phyloP scores from a whole-genome alignment of 495 filamentous ascomycete species.

The Penicillium odoratum region DNA sequence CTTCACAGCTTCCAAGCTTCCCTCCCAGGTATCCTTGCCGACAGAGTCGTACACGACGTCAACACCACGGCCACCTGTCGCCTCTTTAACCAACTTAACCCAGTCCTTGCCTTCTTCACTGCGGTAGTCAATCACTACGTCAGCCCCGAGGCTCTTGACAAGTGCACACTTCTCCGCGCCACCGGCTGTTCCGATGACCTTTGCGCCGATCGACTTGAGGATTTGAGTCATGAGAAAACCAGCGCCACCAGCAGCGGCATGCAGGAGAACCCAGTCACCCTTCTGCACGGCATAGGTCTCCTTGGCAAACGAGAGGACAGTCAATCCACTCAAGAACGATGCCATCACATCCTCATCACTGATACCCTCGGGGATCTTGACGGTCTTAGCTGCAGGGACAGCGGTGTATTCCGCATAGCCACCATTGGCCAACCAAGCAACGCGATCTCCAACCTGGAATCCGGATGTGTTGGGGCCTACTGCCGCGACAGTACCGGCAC shows the following conservation, averaged over 20 bases:
- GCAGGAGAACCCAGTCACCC: constrained; percentile 84
- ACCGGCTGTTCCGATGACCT: constrained; percentile 80
- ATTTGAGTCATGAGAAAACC: constrained; percentile 79
- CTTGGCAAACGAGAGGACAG: constrained; percentile 77
- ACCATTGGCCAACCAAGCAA: constrained; percentile 61
- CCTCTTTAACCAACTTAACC: constrained; percentile 62
- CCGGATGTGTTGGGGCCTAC: constrained; percentile 47
- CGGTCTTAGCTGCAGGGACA: constrained; percentile 53
- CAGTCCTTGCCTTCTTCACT: constrained; percentile 67
- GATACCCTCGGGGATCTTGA: constrained; percentile 66
- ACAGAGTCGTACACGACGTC: constrained; percentile 87
- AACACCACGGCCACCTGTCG: constrained; percentile 70
- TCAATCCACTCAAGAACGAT: constrained; percentile 77
- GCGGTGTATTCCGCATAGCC: constrained; percentile 81
- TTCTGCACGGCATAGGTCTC: constrained; percentile 73
- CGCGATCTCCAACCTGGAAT: constrained; percentile 63
- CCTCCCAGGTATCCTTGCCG: constrained; percentile 84
- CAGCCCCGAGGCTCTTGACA: constrained; percentile 67
- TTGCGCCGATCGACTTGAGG: constrained; percentile 69
- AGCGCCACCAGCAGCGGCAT: constrained; percentile 89
- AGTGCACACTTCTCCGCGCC: constrained; percentile 70
- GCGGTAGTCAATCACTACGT: constrained; percentile 70
- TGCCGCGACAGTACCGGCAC: constrained; percentile 60
- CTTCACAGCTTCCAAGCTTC: constrained; percentile 72
- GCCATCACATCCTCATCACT: constrained; percentile 64